Percentiles rank a stretch among this genome's conserved stretches.
Conservation (phyloP, 768 basidiomycete genomes). For the Boletus tomentosulus region DNA sequence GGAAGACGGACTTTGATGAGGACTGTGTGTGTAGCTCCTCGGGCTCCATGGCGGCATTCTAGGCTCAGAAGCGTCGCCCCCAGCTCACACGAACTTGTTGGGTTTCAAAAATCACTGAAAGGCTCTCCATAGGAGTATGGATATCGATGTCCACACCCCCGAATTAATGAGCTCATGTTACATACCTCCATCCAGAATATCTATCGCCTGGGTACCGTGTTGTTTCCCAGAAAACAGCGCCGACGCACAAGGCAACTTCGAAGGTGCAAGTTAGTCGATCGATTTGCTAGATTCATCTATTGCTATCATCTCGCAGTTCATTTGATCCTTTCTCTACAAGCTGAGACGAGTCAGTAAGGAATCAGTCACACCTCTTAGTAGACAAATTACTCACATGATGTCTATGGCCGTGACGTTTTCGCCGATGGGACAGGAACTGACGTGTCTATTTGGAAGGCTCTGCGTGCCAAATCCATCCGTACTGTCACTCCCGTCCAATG, state of each 20-base stretch:
- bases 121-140: not conserved
- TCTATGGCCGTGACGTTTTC: not conserved
- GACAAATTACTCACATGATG: not conserved
- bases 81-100: not conserved
- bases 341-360: not conserved
- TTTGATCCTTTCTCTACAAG: no score
- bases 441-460: no score
- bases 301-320: not conserved
- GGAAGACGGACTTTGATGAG: not conserved
- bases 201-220: no score
- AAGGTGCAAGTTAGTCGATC: not conserved
- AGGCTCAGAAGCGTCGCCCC: no score
- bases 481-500: constrained; percentile 6
- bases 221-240: not conserved
- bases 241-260: not conserved
- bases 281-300: not conserved
- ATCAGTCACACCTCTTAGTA: not conserved
- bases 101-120: not conserved
- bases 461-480: no score
- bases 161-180: no score
- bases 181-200: no score
- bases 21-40: not conserved
- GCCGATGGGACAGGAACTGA: not conserved
- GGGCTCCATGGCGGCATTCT: no score
- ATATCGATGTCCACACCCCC: not conserved